Evolutionary conservation across 139 green algal species (phyloP).

Genomic region (Raphidocelis subcapitata): DNA sequence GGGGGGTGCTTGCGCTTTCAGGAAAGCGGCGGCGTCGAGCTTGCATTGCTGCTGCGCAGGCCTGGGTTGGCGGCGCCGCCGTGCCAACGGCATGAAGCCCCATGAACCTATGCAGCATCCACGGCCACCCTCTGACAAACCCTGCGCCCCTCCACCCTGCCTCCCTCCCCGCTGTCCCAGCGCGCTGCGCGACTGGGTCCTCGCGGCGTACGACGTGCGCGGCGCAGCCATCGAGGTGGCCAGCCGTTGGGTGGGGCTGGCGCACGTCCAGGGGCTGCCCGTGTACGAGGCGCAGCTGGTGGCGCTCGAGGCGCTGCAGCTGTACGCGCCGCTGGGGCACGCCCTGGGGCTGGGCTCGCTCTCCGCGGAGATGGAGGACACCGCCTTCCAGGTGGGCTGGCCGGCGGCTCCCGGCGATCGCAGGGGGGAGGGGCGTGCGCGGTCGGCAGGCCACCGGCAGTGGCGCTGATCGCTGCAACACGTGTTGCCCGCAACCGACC

Average conservation of each 20-base stretch:
- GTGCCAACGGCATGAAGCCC: no score
- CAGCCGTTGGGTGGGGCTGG: constrained; percentile 66
- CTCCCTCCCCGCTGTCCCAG: constrained; percentile 30
- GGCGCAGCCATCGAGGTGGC: constrained; percentile 84
- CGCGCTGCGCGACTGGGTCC: constrained; percentile 79
- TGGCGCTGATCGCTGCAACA: no score
- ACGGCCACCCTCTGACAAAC: no score
- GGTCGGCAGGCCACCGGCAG: no score
- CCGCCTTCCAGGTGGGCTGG: constrained; percentile 65
- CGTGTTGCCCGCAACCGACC: no score
- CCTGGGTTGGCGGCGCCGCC: no score
- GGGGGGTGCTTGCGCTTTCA: no score
- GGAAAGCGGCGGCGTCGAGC: not conserved
- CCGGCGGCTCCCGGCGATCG: not conserved
- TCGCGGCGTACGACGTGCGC: constrained; percentile 84
- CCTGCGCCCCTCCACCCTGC: not conserved
- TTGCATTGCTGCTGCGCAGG: no score
- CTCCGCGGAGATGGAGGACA: constrained; percentile 67
- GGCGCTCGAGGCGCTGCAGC: constrained; percentile 72
- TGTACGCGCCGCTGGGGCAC: constrained; percentile 86
- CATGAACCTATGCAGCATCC: no score
- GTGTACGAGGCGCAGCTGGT: constrained; percentile 48
- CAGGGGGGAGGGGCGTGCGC: not conserved
- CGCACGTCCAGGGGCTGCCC: constrained; percentile 37
- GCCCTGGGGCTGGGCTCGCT: constrained; percentile 67